A percentile compares a stretch with the other conserved stretches of the same genome.
Evolutionary conservation across 2,329 filamentous ascomycete genomes (phyloP).

Genomic region (Botrytis paeoniae): DNA sequence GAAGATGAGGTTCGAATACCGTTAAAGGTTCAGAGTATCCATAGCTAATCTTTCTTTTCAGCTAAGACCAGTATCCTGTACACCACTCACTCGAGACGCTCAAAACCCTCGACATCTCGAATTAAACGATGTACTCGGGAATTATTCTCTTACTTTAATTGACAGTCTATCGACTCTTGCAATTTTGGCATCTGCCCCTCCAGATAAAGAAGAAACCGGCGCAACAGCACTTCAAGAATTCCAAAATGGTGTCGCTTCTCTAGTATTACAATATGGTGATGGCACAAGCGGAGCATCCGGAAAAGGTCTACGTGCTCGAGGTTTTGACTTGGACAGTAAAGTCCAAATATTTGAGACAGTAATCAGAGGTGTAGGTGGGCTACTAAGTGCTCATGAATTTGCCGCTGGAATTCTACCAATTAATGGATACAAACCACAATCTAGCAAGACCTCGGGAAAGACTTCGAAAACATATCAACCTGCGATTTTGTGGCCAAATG

Average conservation of each 20-base stretch:
- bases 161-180: constrained; percentile 93
- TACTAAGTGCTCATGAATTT: constrained; percentile 91
- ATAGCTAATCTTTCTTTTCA: constrained; percentile 39
- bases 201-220: constrained; percentile 51
- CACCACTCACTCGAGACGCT: constrained; percentile 78
- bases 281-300: constrained; percentile 67
- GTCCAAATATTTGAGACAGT: constrained; percentile 99
- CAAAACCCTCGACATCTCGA: constrained; percentile 77
- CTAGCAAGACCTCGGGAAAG: constrained; percentile 11
- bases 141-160: constrained; percentile 93
- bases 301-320: constrained; percentile 68
- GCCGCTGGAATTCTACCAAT: constrained; percentile 89
- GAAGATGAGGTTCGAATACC: constrained; percentile 74
- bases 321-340: constrained; percentile 95
- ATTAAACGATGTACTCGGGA: constrained; percentile 92
- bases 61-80: constrained; percentile 82
- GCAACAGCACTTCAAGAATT: constrained; percentile 69
- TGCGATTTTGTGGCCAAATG: constrained; percentile 69
- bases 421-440: constrained; percentile 62
- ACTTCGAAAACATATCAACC: constrained; percentile 41
- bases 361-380: constrained; percentile 85
- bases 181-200: constrained; percentile 76
- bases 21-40: background rate
- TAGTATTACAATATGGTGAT: constrained; percentile 85
- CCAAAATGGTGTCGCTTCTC: constrained; percentile 70